Conservation (phyloP, 176 grass and related monocot genomes). For the Typha latifolia region DNA sequence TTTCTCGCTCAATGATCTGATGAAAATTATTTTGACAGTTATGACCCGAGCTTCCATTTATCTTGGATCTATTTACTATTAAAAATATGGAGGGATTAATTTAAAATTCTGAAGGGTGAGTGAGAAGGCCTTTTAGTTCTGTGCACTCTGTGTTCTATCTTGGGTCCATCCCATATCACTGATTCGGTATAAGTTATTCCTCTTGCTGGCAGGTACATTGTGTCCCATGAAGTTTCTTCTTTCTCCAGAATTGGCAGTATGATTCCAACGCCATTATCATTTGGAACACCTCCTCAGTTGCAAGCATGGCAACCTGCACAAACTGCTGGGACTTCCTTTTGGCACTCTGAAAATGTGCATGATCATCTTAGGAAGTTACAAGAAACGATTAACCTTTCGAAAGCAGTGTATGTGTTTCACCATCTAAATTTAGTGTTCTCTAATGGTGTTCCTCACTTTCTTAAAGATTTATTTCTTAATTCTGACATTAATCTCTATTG, state of each 20-base stretch:
- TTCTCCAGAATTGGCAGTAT: slow-evolving; percentile 3
- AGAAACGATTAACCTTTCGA: slow-evolving; percentile 43
- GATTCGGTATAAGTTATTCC: too few relatives aligned
- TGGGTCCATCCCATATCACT: too few relatives aligned
- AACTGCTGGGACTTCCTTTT: slow-evolving; percentile 26
- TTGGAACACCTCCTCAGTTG: slow-evolving; percentile 14
- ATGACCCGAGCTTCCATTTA: too few relatives aligned
- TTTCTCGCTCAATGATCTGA: too few relatives aligned
- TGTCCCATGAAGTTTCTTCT: not conserved
- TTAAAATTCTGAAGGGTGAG: too few relatives aligned
- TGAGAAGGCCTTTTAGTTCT: too few relatives aligned
- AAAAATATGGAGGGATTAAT: too few relatives aligned
- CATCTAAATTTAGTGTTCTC: not conserved
- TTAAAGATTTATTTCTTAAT: not conserved
- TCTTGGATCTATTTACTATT: too few relatives aligned
- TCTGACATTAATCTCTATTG: not conserved
- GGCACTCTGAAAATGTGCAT: slow-evolving; percentile 48
- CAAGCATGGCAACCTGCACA: slow-evolving; percentile 23
- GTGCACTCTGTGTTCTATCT: too few relatives aligned
- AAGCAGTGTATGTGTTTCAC: slow-evolving; percentile 37
- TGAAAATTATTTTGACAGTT: too few relatives aligned
- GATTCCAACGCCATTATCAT: not conserved
- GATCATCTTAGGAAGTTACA: slow-evolving; percentile 57
- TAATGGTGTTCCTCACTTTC: not conserved
- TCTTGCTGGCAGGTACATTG: too few relatives aligned